Base-by-base conservation (phyloP, 163 green algal species). In the Scenedesmus sp. region DNA sequence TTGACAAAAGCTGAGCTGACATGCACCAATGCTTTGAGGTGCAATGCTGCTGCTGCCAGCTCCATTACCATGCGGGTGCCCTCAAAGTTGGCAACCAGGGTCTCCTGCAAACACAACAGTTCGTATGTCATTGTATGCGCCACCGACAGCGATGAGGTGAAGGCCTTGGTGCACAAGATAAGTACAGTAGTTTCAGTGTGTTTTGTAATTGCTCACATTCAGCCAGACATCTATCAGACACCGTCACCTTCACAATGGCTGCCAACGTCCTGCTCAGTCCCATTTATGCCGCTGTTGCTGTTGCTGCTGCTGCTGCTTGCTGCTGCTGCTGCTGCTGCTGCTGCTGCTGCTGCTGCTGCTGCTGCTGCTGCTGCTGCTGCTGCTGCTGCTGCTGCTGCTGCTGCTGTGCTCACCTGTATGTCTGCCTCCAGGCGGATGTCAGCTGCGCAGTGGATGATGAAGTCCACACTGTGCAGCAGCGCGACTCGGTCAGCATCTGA, bases 361-460 rank as follows among this genome's bases (percentile, higher is more conserved):
- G 37, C 73, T 53, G 73, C 68, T 80, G 33, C 37, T 83, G 76
- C 76, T 40, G 40, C 42, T 68, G 53, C 44, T 42, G 59, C 42
- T 83, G 42, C 20, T 49, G 42, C 53, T 68, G 56, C 49, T 56
- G 49, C 49, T 56, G 49, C 40, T 24, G 4, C n/a, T n/a, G n/a
- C n/a, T n/a, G n/a, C n/a, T n/a, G n/a, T 68, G 56, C 86, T 53
- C 35, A 85, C 81, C 89, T 93, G 92, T 7, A 94, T 89, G 83
- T 91, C 86, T 33, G 90, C 89, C 30, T 92, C 83, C 33, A 94
- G 89, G 24, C 51, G 59, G 76, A 93, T 94, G 76, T 88, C 90
- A 26, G 92, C 92, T 12, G 92, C 92, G 33, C 84, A 94, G 92
- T 94, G 92, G 51, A 94, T 90, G 82, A 93, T 83, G 78, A 88